phyloP scores from a whole-genome alignment of 768 basidiomycete species.

The Imleria badia region DNA sequence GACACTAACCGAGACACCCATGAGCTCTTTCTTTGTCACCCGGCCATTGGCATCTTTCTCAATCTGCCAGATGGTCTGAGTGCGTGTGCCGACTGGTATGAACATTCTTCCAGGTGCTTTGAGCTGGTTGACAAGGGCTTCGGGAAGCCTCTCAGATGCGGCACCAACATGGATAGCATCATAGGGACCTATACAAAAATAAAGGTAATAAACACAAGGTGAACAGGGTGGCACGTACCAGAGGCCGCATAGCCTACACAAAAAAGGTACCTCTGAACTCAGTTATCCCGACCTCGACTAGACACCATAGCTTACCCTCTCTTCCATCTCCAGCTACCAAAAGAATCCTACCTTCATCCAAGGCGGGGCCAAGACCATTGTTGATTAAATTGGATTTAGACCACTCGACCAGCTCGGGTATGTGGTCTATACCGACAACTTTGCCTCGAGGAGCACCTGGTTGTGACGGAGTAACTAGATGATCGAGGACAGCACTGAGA shows the following conservation, averaged over 20 bases:
- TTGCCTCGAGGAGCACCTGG: slow-evolving; percentile 39
- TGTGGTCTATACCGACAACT: slow-evolving; percentile 91
- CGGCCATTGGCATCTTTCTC: slow-evolving; percentile 75
- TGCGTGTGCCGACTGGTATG: slow-evolving; percentile 76
- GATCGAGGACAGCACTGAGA: slow-evolving; percentile 76
- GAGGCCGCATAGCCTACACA: slow-evolving; percentile 35
- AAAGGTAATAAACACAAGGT: not conserved
- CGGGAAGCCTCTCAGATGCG: slow-evolving; percentile 74
- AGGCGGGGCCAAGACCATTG: slow-evolving; percentile 58
- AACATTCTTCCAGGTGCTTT: slow-evolving; percentile 82
- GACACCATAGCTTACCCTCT: slow-evolving; percentile 44
- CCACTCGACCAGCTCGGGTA: slow-evolving; percentile 73
- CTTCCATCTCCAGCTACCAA: slow-evolving; percentile 81
- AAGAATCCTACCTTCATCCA: slow-evolving; percentile 56
- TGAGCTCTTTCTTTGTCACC: slow-evolving; percentile 62
- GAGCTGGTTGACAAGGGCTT: slow-evolving; percentile 73
- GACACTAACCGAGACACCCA: slow-evolving; percentile 74
- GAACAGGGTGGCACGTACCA: slow-evolving; percentile 25
- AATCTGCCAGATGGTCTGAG: slow-evolving; percentile 67
- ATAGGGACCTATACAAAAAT: slow-evolving; percentile 54
- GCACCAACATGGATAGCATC: slow-evolving; percentile 94
- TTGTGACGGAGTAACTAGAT: slow-evolving; percentile 49
- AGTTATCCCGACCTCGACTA: not conserved
- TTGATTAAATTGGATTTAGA: slow-evolving; percentile 63
- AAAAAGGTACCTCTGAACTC: not conserved